Evolutionary conservation across 148 eudicot species (phyloP).

Genomic region (Selenicereus undatus): DNA sequence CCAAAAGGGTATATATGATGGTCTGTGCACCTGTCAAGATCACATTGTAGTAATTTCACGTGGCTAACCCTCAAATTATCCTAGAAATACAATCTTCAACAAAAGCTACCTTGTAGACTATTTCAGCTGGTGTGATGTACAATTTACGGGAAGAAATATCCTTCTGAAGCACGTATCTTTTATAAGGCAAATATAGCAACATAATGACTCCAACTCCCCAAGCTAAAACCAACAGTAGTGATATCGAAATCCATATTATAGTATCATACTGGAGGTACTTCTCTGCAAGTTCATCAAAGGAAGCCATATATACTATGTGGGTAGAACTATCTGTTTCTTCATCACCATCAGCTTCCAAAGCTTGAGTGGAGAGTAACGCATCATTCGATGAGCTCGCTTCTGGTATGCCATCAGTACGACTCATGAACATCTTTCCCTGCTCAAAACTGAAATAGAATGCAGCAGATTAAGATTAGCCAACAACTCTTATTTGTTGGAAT

Average conservation of each 20-base stretch:
- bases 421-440: constrained; percentile 55
- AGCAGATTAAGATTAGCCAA: not conserved
- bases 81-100: constrained; percentile 6
- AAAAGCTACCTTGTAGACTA: constrained; percentile 65
- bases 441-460: not conserved
- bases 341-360: constrained; percentile 43
- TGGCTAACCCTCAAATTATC: not conserved
- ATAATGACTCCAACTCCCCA: constrained; percentile 83
- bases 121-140: constrained; percentile 63
- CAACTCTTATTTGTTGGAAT: not conserved
- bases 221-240: constrained; percentile 76
- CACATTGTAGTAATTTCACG: constrained; percentile 4
- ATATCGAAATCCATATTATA: constrained; percentile 77
- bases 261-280: constrained; percentile 61
- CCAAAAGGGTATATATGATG: constrained; percentile 80
- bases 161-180: constrained; percentile 71
- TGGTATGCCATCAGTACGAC: constrained; percentile 47
- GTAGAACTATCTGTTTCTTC: constrained; percentile 43
- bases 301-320: constrained; percentile 63
- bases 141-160: constrained; percentile 71
- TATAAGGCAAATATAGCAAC: constrained; percentile 70
- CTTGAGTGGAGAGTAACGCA: constrained; percentile 47
- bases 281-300: constrained; percentile 70
- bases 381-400: constrained; percentile 45
- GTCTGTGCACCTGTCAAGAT: constrained; percentile 59